These are phyloP conservation scores for Aspergillus transmontanensis DNA, from an alignment of 2,329 filamentous ascomycete species.

Conservation along the genomic window DNA sequence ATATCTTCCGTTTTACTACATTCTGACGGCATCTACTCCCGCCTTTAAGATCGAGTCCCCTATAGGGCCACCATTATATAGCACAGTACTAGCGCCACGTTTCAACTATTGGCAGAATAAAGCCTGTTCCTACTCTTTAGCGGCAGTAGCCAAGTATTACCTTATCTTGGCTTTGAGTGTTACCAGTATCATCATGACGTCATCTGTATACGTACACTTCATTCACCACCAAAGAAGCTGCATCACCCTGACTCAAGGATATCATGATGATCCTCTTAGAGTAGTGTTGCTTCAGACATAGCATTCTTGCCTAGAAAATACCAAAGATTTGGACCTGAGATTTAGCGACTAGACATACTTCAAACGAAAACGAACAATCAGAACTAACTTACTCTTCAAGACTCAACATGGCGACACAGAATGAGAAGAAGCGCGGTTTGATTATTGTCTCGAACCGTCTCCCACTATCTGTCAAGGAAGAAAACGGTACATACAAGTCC, in stretches of 20 bases:
- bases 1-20: neutral
- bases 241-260: neutral
- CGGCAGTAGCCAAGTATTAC: neutral
- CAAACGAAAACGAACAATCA: neutral
- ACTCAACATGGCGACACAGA: neutral
- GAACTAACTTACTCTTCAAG: neutral
- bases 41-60: neutral
- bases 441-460: constrained; percentile 88
- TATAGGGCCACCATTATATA: neutral
- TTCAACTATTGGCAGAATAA: neutral
- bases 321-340: neutral
- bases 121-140: neutral
- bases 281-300: neutral
- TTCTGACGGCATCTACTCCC: neutral
- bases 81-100: neutral
- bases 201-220: neutral
- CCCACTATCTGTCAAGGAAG: constrained; percentile 86
- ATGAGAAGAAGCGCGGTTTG: constrained; percentile 30
- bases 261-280: neutral
- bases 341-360: neutral
- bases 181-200: constrained; percentile 1
- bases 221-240: neutral
- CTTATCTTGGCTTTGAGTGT: neutral
- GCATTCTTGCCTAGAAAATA: neutral
- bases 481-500: constrained; percentile 79